Conservation (phyloP, 164 flowering plant genomes). For the Malania oleifera region DNA sequence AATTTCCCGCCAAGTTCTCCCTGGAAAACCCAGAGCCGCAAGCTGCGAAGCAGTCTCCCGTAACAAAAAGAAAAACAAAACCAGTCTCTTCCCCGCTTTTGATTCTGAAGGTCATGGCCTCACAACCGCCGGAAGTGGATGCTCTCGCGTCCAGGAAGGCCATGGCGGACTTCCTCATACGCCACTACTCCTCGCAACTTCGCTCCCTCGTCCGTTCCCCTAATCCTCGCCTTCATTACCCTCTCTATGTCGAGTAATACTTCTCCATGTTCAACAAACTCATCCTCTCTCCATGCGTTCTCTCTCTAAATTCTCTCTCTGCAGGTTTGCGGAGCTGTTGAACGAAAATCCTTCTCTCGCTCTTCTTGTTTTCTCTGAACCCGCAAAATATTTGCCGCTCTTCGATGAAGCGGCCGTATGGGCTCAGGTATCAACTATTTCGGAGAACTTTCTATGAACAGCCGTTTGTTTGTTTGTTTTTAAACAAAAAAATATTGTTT, state of each 20-base stretch:
- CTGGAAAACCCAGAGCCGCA: no score
- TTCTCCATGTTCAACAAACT: no score
- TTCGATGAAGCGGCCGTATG: conserved; percentile 55
- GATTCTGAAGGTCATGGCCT: no score
- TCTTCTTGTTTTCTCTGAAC: conserved; percentile 42
- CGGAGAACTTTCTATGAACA: not conserved
- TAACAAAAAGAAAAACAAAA: no score
- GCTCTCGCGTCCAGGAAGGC: no score
- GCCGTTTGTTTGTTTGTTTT: not conserved
- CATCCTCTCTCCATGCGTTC: not conserved
- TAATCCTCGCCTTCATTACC: conserved; percentile 69
- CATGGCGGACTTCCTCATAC: conserved; percentile 31
- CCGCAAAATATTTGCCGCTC: conserved; percentile 34
- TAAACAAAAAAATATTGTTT: no score
- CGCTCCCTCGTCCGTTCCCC: conserved; percentile 49
- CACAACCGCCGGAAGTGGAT: no score
- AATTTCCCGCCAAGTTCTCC: no score
- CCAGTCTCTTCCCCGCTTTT: no score
- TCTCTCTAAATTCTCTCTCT: conserved; percentile 1
- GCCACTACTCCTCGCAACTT: conserved; percentile 46
- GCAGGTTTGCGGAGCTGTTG: conserved; percentile 62
- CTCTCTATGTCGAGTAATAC: conserved; percentile 62
- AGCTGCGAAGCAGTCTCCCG: no score
- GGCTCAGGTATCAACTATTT: conserved; percentile 48
- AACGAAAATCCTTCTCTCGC: conserved; percentile 43